phyloP scores from a whole-genome alignment of 148 eudicot genomes.

The Nepenthes gracilis region DNA sequence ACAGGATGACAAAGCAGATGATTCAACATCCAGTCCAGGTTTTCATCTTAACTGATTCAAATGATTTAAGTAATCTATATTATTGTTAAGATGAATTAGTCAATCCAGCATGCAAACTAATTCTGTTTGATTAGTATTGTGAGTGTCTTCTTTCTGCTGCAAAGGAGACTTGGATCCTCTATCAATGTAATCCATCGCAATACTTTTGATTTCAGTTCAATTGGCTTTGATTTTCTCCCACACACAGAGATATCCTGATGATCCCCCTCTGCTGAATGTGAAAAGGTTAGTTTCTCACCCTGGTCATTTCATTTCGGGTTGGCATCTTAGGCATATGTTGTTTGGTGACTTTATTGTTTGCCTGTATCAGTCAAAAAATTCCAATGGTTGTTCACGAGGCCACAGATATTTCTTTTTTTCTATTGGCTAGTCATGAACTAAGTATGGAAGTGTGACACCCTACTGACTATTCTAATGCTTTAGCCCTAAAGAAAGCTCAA shows the following conservation, averaged over 20 bases:
- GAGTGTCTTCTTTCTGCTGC: neutral
- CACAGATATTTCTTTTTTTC: too few relatives aligned
- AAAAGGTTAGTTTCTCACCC: conserved; percentile 45
- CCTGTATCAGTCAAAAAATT: too few relatives aligned
- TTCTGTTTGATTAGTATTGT: neutral
- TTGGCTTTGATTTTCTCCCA: conserved; percentile 88
- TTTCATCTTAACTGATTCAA: conserved; percentile 4
- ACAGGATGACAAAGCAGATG: conserved; percentile 76
- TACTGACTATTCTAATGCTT: too few relatives aligned
- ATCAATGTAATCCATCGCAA: neutral
- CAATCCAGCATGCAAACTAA: neutral
- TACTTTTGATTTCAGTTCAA: conserved; percentile 50
- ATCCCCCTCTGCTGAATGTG: conserved; percentile 80
- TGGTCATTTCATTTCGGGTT: neutral
- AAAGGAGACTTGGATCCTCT: neutral
- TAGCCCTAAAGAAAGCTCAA: too few relatives aligned
- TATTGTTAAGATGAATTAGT: too few relatives aligned
- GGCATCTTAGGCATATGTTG: too few relatives aligned
- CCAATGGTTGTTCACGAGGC: too few relatives aligned
- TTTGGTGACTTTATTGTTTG: too few relatives aligned
- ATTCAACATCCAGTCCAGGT: conserved; percentile 44
- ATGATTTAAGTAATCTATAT: neutral
- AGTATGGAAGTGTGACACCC: too few relatives aligned
- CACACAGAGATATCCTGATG: conserved; percentile 95
- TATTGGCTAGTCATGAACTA: too few relatives aligned